Conservation (phyloP, 2,329 filamentous ascomycete genomes). For the Cladophialophora immunda region DNA sequence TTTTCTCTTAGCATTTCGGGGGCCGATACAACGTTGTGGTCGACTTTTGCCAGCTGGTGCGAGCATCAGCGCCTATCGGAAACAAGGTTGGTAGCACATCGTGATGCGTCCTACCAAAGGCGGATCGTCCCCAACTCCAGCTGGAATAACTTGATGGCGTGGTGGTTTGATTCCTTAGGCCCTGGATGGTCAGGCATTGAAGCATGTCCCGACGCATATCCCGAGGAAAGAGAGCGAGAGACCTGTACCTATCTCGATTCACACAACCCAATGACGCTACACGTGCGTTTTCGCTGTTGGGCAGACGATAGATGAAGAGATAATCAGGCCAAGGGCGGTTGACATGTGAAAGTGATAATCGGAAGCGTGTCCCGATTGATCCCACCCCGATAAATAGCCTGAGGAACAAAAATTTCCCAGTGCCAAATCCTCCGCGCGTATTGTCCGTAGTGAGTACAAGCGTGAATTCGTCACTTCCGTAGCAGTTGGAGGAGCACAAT, state of each 20-base stretch:
- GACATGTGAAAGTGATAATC: not conserved
- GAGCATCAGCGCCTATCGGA: not conserved
- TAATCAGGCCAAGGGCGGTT: not conserved
- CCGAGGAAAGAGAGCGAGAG: not conserved
- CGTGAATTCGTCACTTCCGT: not conserved
- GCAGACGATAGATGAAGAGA: not conserved
- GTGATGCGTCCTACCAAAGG: not conserved
- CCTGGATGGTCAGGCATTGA: not conserved
- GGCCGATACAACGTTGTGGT: not conserved
- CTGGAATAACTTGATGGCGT: not conserved
- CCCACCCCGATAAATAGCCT: not conserved
- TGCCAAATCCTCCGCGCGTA: not conserved
- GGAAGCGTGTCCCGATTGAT: not conserved
- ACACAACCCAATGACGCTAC: not conserved
- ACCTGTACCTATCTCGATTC: not conserved
- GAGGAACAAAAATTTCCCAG: not conserved
- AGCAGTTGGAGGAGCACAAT: not conserved
- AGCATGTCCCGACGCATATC: not conserved
- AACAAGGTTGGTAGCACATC: not conserved
- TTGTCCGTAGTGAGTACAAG: not conserved
- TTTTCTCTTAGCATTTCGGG: slow-evolving; percentile 4
- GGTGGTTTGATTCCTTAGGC: not conserved
- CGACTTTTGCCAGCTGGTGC: not conserved
- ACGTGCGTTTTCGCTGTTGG: not conserved
- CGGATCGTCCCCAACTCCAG: not conserved